Base-by-base conservation (phyloP, 2,329 filamentous ascomycete species). In the Truncatella angustata region DNA sequence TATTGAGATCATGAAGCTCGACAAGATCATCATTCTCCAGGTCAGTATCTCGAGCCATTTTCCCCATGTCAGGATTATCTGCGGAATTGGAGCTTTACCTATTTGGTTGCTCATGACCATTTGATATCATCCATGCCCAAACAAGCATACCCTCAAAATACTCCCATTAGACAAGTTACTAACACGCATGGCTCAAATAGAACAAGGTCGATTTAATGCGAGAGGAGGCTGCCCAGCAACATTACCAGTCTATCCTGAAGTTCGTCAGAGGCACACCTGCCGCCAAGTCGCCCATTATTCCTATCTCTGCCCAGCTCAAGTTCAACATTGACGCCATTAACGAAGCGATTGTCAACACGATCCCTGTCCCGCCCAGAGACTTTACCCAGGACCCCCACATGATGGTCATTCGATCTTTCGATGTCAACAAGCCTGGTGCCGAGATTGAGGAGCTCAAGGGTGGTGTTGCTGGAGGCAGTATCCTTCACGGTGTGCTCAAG, bases 1-100 rank as follows among this genome's bases (percentile, higher is more conserved):
- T 60, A 97, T 99, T 69, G 94, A 99, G 75, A 99, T 99, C 70
- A 99, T 99, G 94, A 99, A 99, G 82, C 85, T 99, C 59, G 91
- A 96, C 73, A 95, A 99, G 78, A 97, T 99, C 74, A 96, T 99
- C 71, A 97, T 99, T 67, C 84, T 99, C 54, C 94, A 99, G n/a
- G n/a, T n/a, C n/a, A n/a, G n/a, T n/a, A n/a, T n/a, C n/a, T n/a
- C n/a, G n/a, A n/a, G n/a, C n/a, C n/a, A n/a, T n/a, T n/a, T n/a
- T n/a, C n/a, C n/a, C n/a, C n/a, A n/a, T n/a, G n/a, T n/a, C n/a
- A n/a, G n/a, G n/a, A n/a, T n/a, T n/a, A n/a, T n/a, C n/a, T n/a
- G n/a, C n/a, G n/a, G n/a, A n/a, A n/a, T n/a, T n/a, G n/a, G n/a
- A n/a, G n/a, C n/a, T n/a, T n/a, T n/a, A n/a, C n/a, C n/a, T n/a